Conservation (phyloP, 2,329 filamentous ascomycete species). For the Tothia fuscella region DNA sequence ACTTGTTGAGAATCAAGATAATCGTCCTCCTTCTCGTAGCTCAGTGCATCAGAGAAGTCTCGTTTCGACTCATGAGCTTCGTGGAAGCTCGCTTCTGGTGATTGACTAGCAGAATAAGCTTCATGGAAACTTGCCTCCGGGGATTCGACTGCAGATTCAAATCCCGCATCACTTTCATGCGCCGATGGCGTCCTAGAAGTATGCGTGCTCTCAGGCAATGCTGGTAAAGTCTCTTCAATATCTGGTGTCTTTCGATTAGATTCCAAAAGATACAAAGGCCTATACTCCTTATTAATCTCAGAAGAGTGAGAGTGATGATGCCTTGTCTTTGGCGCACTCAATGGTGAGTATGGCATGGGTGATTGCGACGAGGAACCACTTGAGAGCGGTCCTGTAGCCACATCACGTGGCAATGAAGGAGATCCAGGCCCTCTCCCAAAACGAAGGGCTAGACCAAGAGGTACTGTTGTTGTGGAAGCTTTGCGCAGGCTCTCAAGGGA, state of each 20-base stretch:
- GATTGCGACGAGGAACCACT: conserved; percentile 24
- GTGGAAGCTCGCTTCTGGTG: conserved; percentile 19
- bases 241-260: conserved; percentile 38
- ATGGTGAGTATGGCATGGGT: conserved; percentile 26
- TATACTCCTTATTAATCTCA: conserved; percentile 38
- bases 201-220: conserved; percentile 33
- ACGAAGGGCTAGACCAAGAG: conserved; percentile 30
- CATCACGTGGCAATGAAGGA: background rate
- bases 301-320: conserved; percentile 36
- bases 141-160: conserved; percentile 13
- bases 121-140: conserved; percentile 11
- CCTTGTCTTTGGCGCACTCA: conserved; percentile 17
- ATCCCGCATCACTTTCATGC: conserved; percentile 10
- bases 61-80: no score
- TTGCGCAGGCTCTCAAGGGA: conserved; percentile 11
- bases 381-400: conserved; percentile 14
- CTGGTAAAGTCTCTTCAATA: conserved; percentile 38
- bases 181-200: conserved; percentile 18
- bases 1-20: conserved; percentile 51
- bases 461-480: conserved; percentile 35
- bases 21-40: conserved; percentile 25
- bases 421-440: background rate
- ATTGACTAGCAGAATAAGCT: background rate
- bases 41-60: conserved; percentile 13
- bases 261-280: conserved; percentile 74